Evolutionary conservation across 495 filamentous ascomycete species (phyloP), one percentile per base, ranked within the genome.

Genomic region (Penicillium silybi): DNA sequence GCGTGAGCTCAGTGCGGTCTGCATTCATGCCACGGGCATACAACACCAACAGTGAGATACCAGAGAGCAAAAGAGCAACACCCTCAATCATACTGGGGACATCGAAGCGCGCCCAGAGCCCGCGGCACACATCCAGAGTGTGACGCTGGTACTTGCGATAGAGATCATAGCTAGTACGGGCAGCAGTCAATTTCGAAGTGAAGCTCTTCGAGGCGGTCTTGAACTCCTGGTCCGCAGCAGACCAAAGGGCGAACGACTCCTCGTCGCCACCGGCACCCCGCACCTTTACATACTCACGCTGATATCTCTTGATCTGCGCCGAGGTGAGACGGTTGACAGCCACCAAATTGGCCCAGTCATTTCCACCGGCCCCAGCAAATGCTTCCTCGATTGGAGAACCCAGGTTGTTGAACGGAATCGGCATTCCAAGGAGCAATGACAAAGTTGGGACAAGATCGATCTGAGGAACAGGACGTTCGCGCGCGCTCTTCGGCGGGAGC

Each of bases 381-480:
- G 90, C 92, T 69, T 97, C 93, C 53, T 92, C 88, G 55, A 98
- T 97, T 0, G 93, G 93, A 4, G 83, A 80, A 11, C 93, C 93
- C n/a, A 98, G 81, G 68, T 96, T 98, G 62, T 97, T 98, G 74
- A 90, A 98, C 0, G 93, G 93, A 57, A 98, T 90, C 4, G 93
- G 93, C 61, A 95, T 77, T 22, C 93, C 93, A 7, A 98, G 74
- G 20, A 97, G 76, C 41, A 97, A 69, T 4, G 92, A 84, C 50
- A 98, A 61, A 0, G 93, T 97, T 6, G 93, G 91, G 5, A 98
- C 95, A 19, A 98, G 78, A 64, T 98, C 93, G 58, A 98, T 97
- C 66, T 97, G 95, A 41, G 87, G 86, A n/a, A 96, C 84, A 18
- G 87, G 85, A 13, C 91, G 82, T 34, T 85, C 83, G 55, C 88